Evolutionary conservation across 805 yeast species (phyloP), one percentile per base, ranked within the genome.

Genomic region (Yamadazyma insecticola): DNA sequence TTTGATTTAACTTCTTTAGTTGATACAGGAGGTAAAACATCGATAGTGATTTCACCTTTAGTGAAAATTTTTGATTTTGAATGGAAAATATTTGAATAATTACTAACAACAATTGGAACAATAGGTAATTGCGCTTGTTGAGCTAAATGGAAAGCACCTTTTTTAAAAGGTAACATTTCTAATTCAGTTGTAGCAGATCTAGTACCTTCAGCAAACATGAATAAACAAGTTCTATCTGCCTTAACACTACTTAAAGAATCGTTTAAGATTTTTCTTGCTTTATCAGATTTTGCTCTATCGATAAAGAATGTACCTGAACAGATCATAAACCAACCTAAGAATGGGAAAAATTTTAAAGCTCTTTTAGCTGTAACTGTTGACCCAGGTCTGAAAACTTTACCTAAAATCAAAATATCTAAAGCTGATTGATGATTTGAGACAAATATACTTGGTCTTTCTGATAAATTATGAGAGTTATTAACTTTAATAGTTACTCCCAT

Each of bases 91-190:
- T 76, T 72, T 3, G 95, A 78, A 32, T 95, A 85, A 63, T 92
- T 92, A 19, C 90, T 76, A 7, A 86, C 88, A 10, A 86, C 94
- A 30, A 83, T 67, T 6, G 99, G 98, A 15, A 92, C 76, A 30
- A 92, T 68, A 13, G 97, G 97, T 22, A 90, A 78, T 24, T 76
- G 77, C 5, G 95, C 95, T 59, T 88, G 95, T 41, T 84, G 82
- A 6, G 99, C 99, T 51, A 92, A 72, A 59, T 92, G 97, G 78
- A 92, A 92, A 0, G 97, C 97, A 33, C 99, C 99, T 55, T 92
- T 92, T 60, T 92, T 92, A 64, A 92, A 87, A 1, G 95, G 95
- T 29, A 87, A 69, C 53, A 92, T 60, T 3, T 70, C 76, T 30
- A 94, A 80, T 21, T 69, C 70, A 15, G 74, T 59, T 8, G 82